Conservation (phyloP, 495 filamentous ascomycete species). For the Amphirosellinia nigrospora region DNA sequence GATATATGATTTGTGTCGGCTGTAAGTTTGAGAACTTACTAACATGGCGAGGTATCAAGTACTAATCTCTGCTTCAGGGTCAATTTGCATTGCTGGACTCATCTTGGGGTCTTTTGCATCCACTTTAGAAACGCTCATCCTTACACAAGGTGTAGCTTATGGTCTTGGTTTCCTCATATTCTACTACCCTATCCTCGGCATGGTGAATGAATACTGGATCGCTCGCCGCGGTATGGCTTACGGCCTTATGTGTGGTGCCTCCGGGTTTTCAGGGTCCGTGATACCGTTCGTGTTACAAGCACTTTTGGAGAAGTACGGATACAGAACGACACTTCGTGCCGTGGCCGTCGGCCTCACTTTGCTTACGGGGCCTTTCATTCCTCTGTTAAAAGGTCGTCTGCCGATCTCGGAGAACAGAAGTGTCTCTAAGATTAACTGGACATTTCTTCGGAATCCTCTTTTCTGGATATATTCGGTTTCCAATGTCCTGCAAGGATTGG, state of each 20-base stretch:
- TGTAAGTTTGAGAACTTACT: conserved; percentile 18
- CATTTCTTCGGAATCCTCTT: conserved; percentile 18
- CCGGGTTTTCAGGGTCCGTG: conserved; percentile 43
- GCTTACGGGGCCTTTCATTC: conserved; percentile 38
- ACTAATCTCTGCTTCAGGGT: conserved; percentile 17
- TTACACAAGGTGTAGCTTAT: conserved; percentile 48
- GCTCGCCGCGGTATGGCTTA: conserved; percentile 49
- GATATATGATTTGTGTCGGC: conserved; percentile 41
- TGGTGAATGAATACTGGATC: conserved; percentile 39
- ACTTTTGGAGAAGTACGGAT: conserved; percentile 41
- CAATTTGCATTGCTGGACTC: conserved; percentile 38
- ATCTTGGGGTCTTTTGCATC: conserved; percentile 43
- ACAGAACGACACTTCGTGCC: conserved; percentile 44
- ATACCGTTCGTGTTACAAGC: conserved; percentile 45
- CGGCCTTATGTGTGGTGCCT: conserved; percentile 47
- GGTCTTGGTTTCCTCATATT: conserved; percentile 45
- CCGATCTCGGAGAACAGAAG: not conserved
- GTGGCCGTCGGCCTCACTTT: conserved; percentile 38
- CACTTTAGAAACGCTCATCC: conserved; percentile 37
- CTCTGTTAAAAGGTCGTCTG: conserved; percentile 15
- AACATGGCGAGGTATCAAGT: not conserved
- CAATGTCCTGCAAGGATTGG: conserved; percentile 33
- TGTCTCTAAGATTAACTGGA: conserved; percentile 13
- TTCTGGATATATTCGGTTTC: conserved; percentile 25
- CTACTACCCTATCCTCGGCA: conserved; percentile 44